These are phyloP conservation scores for Calonectria multiphialidica DNA, from an alignment of 2,329 filamentous ascomycete species.

Conservation along the genomic window DNA sequence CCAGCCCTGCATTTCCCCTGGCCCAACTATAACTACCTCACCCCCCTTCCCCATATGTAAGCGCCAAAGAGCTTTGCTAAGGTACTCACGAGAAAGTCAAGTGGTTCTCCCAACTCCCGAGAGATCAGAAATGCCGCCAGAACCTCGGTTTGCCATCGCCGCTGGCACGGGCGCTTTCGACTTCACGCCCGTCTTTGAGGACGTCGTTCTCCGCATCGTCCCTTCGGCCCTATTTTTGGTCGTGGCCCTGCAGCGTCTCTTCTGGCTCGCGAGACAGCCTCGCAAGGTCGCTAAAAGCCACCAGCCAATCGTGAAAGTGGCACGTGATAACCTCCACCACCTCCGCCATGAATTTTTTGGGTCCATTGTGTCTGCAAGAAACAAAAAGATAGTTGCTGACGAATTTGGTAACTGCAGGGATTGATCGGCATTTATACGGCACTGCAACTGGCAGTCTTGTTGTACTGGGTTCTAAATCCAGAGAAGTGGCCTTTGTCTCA, in stretches of 20 bases:
- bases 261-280: background rate
- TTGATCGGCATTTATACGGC: background rate
- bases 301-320: background rate
- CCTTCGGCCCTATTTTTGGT: conserved; percentile 11
- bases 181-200: conserved; percentile 24
- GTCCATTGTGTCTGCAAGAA: too few relatives aligned
- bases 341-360: background rate
- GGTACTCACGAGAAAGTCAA: too few relatives aligned
- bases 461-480: conserved; percentile 18
- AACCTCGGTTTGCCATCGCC: background rate
- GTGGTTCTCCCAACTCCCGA: too few relatives aligned
- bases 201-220: conserved; percentile 18
- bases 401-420: background rate
- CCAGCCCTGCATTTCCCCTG: too few relatives aligned
- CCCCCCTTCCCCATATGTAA: too few relatives aligned
- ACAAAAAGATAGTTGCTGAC: too few relatives aligned
- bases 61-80: too few relatives aligned
- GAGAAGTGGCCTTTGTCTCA: background rate
- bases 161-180: conserved; percentile 3
- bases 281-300: background rate
- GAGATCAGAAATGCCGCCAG: background rate
- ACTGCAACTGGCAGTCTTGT: background rate
- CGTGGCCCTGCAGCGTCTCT: background rate
- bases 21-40: too few relatives aligned
- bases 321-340: background rate